phyloP scores from a whole-genome alignment of 805 yeast species.

The Ogataea ramenticola region DNA sequence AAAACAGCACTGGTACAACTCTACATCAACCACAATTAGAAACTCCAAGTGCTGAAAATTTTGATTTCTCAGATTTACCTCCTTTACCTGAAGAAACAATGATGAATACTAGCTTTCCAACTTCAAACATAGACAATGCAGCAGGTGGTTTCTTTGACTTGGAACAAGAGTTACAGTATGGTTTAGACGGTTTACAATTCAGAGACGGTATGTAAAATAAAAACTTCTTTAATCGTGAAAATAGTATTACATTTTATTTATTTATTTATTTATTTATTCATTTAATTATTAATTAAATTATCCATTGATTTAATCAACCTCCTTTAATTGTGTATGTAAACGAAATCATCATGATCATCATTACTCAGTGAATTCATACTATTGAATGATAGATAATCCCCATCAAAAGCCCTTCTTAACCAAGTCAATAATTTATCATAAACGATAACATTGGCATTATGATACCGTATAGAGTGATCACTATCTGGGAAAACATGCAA shows the following conservation, averaged over 20 bases:
- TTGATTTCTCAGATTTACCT: slow-evolving; percentile 40
- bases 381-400: slow-evolving; percentile 1
- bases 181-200: slow-evolving; percentile 45
- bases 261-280: neutral
- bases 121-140: neutral
- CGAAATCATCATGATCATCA: neutral
- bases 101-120: slow-evolving; percentile 13
- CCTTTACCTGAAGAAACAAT: slow-evolving; percentile 51
- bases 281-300: neutral
- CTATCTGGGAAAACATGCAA: slow-evolving; percentile 89
- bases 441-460: slow-evolving; percentile 72
- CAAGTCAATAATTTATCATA: slow-evolving; percentile 65
- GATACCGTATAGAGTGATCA: slow-evolving; percentile 73
- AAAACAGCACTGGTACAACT: slow-evolving; percentile 1
- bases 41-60: slow-evolving; percentile 39
- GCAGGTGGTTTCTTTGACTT: slow-evolving; percentile 32
- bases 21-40: slow-evolving; percentile 19
- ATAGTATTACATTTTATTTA: neutral
- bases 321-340: neutral
- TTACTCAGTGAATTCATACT: neutral
- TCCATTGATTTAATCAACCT: neutral
- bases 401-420: slow-evolving; percentile 51
- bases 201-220: slow-evolving; percentile 2
- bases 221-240: too few species aligned
- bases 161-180: slow-evolving; percentile 62